phyloP scores from a whole-genome alignment of 495 filamentous ascomycete genomes.

The Hypoxylon cercidicola region DNA sequence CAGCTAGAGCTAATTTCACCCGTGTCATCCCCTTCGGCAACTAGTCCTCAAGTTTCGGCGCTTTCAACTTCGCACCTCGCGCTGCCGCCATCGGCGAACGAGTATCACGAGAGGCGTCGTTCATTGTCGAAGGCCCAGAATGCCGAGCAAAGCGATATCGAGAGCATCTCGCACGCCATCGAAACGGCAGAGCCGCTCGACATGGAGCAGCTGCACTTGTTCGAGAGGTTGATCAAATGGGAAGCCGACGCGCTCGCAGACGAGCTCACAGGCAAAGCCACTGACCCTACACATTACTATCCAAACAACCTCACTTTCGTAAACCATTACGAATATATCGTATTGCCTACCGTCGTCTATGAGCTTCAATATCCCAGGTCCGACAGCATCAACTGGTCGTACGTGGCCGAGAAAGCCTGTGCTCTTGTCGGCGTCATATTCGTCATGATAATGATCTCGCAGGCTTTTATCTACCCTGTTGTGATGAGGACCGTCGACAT shows the following conservation, averaged over 20 bases:
- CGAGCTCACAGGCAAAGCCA: constrained; percentile 70
- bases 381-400: constrained; percentile 73
- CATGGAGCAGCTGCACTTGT: constrained; percentile 65
- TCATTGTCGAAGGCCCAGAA: constrained; percentile 48
- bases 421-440: constrained; percentile 75
- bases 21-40: constrained; percentile 49
- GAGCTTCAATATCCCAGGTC: constrained; percentile 80
- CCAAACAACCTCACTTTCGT: constrained; percentile 72
- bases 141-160: constrained; percentile 58
- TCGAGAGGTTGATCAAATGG: constrained; percentile 66
- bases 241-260: constrained; percentile 70
- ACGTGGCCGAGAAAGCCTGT: constrained; percentile 73
- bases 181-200: constrained; percentile 66
- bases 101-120: constrained; percentile 55
- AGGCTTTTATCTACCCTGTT: constrained; percentile 71
- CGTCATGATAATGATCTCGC: constrained; percentile 69
- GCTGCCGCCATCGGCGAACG: constrained; percentile 47
- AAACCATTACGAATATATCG: constrained; percentile 77
- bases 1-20: constrained; percentile 48
- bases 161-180: constrained; percentile 64
- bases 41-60: constrained; percentile 46
- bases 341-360: constrained; percentile 78
- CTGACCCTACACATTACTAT: constrained; percentile 57
- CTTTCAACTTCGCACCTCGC: constrained; percentile 54
- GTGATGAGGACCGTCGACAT: constrained; percentile 71